A percentile compares a stretch with the other conserved stretches of the same genome.
These are phyloP conservation scores for Ramaria sp. DNA, from an alignment of 768 basidiomycete species.

Conservation along the genomic window DNA sequence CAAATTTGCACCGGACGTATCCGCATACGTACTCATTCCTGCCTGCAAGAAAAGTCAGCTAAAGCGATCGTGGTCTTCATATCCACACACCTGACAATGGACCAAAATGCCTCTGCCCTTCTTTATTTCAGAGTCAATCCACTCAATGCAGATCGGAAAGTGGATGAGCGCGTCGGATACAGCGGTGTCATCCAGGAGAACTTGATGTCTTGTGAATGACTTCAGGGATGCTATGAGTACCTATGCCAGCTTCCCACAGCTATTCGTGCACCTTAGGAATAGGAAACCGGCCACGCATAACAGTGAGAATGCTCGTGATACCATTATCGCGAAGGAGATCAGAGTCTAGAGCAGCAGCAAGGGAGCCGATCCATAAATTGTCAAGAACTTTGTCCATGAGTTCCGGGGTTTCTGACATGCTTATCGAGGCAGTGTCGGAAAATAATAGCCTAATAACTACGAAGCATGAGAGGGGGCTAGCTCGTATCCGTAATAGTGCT, in stretches of 20 bases:
- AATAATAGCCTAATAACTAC: neutral
- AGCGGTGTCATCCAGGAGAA: constrained; percentile 65
- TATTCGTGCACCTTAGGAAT: constrained; percentile 45
- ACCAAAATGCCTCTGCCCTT: constrained; percentile 73
- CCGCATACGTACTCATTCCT: constrained; percentile 48
- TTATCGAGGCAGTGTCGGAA: neutral
- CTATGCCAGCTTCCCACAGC: neutral
- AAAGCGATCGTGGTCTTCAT: neutral
- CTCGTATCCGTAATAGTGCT: neutral
- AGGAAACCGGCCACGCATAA: constrained; percentile 57
- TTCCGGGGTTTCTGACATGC: neutral
- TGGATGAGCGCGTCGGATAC: constrained; percentile 73
- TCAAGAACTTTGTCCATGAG: constrained; percentile 71
- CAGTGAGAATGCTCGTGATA: constrained; percentile 67
- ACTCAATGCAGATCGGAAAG: constrained; percentile 68
- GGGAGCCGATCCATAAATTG: constrained; percentile 78
- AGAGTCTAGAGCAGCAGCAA: constrained; percentile 56
- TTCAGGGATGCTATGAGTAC: constrained; percentile 20
- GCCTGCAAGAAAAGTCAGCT: constrained; percentile 38
- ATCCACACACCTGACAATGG: constrained; percentile 50
- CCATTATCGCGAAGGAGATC: constrained; percentile 52
- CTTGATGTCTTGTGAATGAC: constrained; percentile 74
- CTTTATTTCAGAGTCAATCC: constrained; percentile 70
- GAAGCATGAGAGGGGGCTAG: neutral
- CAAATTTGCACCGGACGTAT: neutral